These are phyloP conservation scores for Kitagawia praeruptora DNA, from an alignment of 129 eudicot species.

Conservation along the genomic window DNA sequence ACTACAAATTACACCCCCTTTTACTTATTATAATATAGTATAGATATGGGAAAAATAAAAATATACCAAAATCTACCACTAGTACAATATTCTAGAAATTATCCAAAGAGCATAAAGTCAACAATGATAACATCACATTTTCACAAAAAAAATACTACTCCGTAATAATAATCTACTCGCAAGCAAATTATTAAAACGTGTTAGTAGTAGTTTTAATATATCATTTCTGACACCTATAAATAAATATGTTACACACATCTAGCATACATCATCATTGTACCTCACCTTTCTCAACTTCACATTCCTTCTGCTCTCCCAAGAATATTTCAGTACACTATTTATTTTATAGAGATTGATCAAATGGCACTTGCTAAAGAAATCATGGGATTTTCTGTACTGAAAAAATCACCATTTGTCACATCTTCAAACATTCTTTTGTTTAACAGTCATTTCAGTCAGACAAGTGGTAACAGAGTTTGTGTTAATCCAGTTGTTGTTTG, in stretches of 20 bases:
- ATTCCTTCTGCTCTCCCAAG: background rate
- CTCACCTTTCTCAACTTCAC: background rate
- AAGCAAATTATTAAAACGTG: background rate
- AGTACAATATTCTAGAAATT: background rate
- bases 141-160: too few relatives aligned
- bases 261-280: background rate
- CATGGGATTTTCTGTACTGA: slow-evolving; percentile 35
- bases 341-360: background rate
- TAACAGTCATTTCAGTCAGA: background rate
- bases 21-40: too few relatives aligned
- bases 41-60: too few relatives aligned
- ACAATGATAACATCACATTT: too few relatives aligned
- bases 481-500: slow-evolving; percentile 23
- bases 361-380: slow-evolving; percentile 64
- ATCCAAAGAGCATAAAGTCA: too few relatives aligned
- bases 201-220: background rate
- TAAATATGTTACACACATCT: background rate
- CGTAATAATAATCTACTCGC: too few relatives aligned
- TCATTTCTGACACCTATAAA: background rate
- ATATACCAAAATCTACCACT: background rate
- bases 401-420: slow-evolving; percentile 33
- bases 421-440: slow-evolving; percentile 17
- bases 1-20: too few relatives aligned
- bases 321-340: background rate
- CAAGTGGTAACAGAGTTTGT: background rate